Evolutionary conservation across 164 flowering plant species (phyloP).

Genomic region (Aristolochia californica): DNA sequence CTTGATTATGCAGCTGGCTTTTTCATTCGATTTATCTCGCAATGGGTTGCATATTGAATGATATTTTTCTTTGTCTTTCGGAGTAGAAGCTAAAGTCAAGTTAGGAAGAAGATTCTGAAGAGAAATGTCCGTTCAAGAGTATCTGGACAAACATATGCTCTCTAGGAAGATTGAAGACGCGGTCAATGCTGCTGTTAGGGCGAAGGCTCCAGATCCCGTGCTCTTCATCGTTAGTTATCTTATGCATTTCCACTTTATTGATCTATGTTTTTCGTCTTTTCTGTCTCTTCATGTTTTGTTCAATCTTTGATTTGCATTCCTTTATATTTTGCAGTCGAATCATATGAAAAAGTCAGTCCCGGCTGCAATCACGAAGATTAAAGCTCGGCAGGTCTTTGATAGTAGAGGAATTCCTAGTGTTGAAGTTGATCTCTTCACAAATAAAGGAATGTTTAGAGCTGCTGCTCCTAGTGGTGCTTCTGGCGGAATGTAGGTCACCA

Average conservation of each 20-base stretch:
- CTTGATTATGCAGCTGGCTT: too few relatives aligned
- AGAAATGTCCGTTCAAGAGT: constrained; percentile 92
- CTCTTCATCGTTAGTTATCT: constrained; percentile 63
- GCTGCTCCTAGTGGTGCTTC: constrained; percentile 72
- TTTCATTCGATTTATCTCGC: too few relatives aligned
- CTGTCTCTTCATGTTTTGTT: not conserved
- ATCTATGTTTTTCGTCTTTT: not conserved
- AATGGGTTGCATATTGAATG: too few relatives aligned
- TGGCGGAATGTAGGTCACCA: constrained; percentile 50
- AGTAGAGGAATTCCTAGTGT: constrained; percentile 97
- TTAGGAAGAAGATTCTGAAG: not conserved
- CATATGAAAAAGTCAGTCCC: constrained; percentile 84
- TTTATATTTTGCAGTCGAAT: constrained; percentile 42
- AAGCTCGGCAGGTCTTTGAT: constrained; percentile 87
- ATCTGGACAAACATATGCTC: constrained; percentile 85
- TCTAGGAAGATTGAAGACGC: constrained; percentile 97
- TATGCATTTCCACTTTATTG: not conserved
- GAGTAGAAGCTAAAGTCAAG: too few relatives aligned
- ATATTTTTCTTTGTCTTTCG: too few relatives aligned
- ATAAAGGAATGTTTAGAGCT: constrained; percentile 89
- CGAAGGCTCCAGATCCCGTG: constrained; percentile 89
- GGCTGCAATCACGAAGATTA: constrained; percentile 79
- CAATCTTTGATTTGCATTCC: not conserved
- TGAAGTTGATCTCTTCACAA: constrained; percentile 83
- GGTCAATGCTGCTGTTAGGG: constrained; percentile 97